phyloP scores from a whole-genome alignment of 2,329 filamentous ascomycete genomes.

The Colletotrichum sansevieriae region DNA sequence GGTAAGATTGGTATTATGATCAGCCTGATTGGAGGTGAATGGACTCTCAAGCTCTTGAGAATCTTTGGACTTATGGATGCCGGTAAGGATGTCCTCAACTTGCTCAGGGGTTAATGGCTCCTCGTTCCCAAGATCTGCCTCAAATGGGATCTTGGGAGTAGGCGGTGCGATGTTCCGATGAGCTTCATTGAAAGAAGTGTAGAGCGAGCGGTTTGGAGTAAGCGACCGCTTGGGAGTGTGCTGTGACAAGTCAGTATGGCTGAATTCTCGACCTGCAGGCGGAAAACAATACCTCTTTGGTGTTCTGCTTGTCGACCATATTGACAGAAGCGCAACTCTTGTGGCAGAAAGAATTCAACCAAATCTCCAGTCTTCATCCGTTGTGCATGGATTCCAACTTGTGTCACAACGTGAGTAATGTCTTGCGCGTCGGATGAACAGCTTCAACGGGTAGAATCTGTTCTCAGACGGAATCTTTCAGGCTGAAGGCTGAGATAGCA shows the following conservation, averaged over 20 bases:
- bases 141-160: slow-evolving; percentile 16
- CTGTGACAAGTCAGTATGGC: slow-evolving; percentile 11
- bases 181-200: slow-evolving; percentile 38
- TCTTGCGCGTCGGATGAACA: background rate
- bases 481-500: background rate
- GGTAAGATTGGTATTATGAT: slow-evolving; percentile 1
- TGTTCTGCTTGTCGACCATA: slow-evolving; percentile 1
- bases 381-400: background rate
- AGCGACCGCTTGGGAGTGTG: slow-evolving; percentile 31
- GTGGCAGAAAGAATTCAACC: background rate
- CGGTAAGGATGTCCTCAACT: slow-evolving; percentile 29
- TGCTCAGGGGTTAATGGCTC: slow-evolving; percentile 27
- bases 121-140: slow-evolving; percentile 7
- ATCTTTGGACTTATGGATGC: background rate
- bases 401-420: background rate
- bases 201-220: slow-evolving; percentile 38
- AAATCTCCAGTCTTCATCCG: background rate
- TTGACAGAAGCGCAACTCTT: background rate
- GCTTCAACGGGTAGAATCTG: background rate
- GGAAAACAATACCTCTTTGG: slow-evolving; percentile 15
- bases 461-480: background rate
- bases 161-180: slow-evolving; percentile 35
- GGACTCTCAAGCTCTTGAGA: background rate
- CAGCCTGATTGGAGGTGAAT: background rate
- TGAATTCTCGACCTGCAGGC: background rate